Base-by-base conservation (phyloP, 2,329 filamentous ascomycete species). In the Phaeoacremonium minimum region DNA sequence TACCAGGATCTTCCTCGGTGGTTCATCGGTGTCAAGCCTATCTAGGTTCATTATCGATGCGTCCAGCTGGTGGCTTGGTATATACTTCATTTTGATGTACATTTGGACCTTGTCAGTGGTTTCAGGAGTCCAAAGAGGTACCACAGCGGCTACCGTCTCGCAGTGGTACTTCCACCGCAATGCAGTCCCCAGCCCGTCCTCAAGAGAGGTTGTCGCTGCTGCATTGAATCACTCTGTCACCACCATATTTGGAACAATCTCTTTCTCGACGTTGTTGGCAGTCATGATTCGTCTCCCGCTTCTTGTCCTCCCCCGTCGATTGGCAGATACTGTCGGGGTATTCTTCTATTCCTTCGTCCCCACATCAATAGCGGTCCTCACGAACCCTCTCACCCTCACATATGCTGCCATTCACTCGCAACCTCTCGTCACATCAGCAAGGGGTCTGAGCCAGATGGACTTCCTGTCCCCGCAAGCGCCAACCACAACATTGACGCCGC, bases 101-200 rank as follows among this genome's bases (percentile, higher is more conserved):
- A 81, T 97, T 48, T 98, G 93, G 93, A 93, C 89, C 0, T 70
- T 96, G 29, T 85, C 86, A 3, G 79, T 97, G 39, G 81, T 95
- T 55, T 84, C 88, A 39, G 89, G 88, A 14, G 77, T 97, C 15
- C 91, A 98, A 58, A 83, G 93, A 40, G 83, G 87, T 15, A 93
- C 90, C 13, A 95, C 91, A 12, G 91, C 89, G 16, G 93, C 93
- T 9, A 95, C 91, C 1, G 91, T 97, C 16, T 95, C 88, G 28
- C 93, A 98, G 61, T 98, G 93, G 93, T 98, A 98, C 63, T 98
- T 97, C 61, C 91, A 97, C 61, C 87, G 93, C 44, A 85, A 94
- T 50, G 80, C 82, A 5, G 76, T 82, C 9, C 88, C 91, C 5
- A 72, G 83, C 7, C 82, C 89, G 3, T 81, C 87, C 1, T 90